These are phyloP conservation scores for Podochytrium sp. DNA, from an alignment of 192 early-diverging fungal genomes.

Conservation along the genomic window DNA sequence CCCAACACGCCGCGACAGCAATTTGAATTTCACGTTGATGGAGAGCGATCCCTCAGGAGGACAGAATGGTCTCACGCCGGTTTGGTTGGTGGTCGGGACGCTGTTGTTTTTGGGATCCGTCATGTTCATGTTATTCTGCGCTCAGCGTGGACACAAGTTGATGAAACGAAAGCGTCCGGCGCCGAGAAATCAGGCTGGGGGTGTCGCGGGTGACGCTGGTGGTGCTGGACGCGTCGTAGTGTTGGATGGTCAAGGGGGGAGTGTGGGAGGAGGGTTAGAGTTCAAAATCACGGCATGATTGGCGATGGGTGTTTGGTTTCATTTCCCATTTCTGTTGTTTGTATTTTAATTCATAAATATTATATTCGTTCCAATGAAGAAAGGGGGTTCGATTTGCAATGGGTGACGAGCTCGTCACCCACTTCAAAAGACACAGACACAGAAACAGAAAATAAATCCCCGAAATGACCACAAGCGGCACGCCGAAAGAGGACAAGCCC, in stretches of 20 bases:
- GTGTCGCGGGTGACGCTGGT: background rate
- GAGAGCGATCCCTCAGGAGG: too few relatives aligned
- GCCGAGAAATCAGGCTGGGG: background rate
- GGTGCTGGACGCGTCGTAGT: background rate
- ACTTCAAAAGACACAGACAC: background rate
- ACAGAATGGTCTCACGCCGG: too few relatives aligned
- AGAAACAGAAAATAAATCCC: background rate
- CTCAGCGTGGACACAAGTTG: background rate
- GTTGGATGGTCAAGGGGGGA: background rate
- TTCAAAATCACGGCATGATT: conserved; percentile 7
- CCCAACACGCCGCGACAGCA: too few relatives aligned
- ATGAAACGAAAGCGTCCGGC: conserved; percentile 16
- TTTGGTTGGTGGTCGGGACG: conserved; percentile 20
- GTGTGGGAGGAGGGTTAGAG: background rate
- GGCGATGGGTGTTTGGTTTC: background rate
- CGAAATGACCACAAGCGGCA: background rate
- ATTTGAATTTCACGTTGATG: too few relatives aligned
- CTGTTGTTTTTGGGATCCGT: background rate
- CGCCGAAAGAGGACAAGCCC: background rate
- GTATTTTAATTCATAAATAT: background rate
- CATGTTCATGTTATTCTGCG: background rate
- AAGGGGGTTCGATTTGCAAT: too few relatives aligned
- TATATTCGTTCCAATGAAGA: too few relatives aligned
- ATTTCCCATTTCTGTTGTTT: background rate
- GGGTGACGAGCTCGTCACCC: too few relatives aligned